Evolutionary conservation across 176 grass and related monocot species (phyloP), one percentile per base, ranked within the genome.

Genomic region (Zizania latifolia): DNA sequence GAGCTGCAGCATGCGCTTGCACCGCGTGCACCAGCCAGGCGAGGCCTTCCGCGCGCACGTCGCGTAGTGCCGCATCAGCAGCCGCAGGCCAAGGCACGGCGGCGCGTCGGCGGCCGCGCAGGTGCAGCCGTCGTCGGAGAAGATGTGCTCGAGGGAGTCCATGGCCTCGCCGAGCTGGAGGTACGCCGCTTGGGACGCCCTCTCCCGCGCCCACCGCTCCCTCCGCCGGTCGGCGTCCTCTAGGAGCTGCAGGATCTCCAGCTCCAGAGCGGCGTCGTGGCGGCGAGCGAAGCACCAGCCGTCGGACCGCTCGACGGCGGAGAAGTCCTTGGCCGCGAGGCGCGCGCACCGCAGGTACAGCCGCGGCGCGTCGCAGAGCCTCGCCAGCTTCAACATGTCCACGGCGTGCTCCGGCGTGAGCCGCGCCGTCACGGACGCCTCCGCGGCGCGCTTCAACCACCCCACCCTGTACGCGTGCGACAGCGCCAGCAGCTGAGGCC

Each of bases 1-100:
- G 4, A 98, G 89, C 84, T 98, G 89, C 75, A 58, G 58, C 91
- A 92, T 72, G 64, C 86, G 85, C 84, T 79, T 94, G 81, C 95
- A 98, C 5, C 86, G 95, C 15, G 73, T 37, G 83, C 95, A 98
- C 19, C 46, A 4, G 1, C 81, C 86, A 17, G 85, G 68, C 5
- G 81, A 21, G 1, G n/a, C 21, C 72, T 94, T 98, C 24, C 51
- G 82, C 17, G 15, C 1, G 53, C 95, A 98, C 21, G 61, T n/a
- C 31, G 66, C 65, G 32, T 90, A 86, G 82, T 98, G 95, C 8
- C 76, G 81, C 38, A 94, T 72, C 36, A 92, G 86, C 60, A 80
- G 68, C 35, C 75, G 86, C 57, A 98, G 46, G 23, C 91, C 91
- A 6, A 33, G 77, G 68, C 88, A 94, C 2, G 91, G 76, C 28